phyloP scores from a whole-genome alignment of 495 filamentous ascomycete species.

The Oidiodendron maius region DNA sequence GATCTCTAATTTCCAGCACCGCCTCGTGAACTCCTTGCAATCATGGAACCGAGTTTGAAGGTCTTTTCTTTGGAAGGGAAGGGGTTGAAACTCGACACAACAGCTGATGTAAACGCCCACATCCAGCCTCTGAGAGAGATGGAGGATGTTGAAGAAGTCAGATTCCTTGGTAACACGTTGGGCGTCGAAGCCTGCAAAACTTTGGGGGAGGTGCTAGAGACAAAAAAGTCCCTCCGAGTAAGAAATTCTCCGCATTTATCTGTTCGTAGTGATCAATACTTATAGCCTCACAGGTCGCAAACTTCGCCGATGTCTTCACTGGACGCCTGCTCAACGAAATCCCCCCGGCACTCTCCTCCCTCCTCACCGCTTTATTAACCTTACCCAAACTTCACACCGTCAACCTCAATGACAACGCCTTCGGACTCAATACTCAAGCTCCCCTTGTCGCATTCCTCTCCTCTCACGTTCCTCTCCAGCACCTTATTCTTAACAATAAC shows the following conservation, averaged over 20 bases:
- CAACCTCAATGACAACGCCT: slow-evolving; percentile 96
- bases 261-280: not conserved
- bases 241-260: slow-evolving; percentile 3
- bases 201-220: slow-evolving; percentile 70
- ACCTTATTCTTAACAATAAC: slow-evolving; percentile 96
- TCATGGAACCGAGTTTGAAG: slow-evolving; percentile 46
- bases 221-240: slow-evolving; percentile 74
- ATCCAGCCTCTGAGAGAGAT: slow-evolving; percentile 65
- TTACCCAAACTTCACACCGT: slow-evolving; percentile 80
- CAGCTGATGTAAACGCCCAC: slow-evolving; percentile 79
- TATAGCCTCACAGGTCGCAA: slow-evolving; percentile 53
- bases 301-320: slow-evolving; percentile 96
- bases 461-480: slow-evolving; percentile 76
- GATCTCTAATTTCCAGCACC: too few species aligned
- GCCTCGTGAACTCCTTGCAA: slow-evolving; percentile 10
- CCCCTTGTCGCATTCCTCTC: slow-evolving; percentile 82
- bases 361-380: slow-evolving; percentile 80
- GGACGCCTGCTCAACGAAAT: slow-evolving; percentile 91
- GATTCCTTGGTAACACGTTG: slow-evolving; percentile 82
- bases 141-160: slow-evolving; percentile 75
- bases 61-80: slow-evolving; percentile 87
- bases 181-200: slow-evolving; percentile 81
- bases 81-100: slow-evolving; percentile 83
- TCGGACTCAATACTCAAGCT: slow-evolving; percentile 85
- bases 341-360: slow-evolving; percentile 75